Evolutionary conservation across 208 protist genomes (phyloP).

Genomic region (Leishmania aethiopica): DNA sequence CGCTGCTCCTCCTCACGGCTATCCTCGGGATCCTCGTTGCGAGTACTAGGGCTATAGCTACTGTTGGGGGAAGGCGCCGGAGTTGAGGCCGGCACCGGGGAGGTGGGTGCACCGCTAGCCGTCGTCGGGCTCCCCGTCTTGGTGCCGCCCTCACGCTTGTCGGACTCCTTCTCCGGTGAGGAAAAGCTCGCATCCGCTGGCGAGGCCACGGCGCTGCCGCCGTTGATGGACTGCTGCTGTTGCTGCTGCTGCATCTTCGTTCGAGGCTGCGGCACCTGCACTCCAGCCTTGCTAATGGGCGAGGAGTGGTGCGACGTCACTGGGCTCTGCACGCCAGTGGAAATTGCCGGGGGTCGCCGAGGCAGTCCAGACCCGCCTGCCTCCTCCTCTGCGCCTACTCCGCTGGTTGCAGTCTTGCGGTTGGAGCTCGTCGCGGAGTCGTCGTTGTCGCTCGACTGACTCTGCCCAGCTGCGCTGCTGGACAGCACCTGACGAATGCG

Average conservation of each 20-base stretch:
- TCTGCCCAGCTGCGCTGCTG: background rate
- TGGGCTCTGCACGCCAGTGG: constrained; percentile 9
- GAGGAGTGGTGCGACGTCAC: constrained; percentile 24
- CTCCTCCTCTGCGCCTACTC: background rate
- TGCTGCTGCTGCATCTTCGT: constrained; percentile 59
- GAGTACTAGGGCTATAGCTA: constrained; percentile 17
- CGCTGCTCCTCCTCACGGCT: constrained; percentile 35
- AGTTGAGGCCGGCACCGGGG: background rate
- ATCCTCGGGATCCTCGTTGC: constrained; percentile 28
- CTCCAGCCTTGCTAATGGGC: constrained; percentile 24
- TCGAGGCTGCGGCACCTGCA: constrained; percentile 71
- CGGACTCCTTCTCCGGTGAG: constrained; percentile 30
- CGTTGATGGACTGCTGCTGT: constrained; percentile 25
- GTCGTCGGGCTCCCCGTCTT: constrained; percentile 11
- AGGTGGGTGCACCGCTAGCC: background rate
- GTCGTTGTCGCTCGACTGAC: background rate
- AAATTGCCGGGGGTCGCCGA: constrained; percentile 12
- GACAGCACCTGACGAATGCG: constrained; percentile 26
- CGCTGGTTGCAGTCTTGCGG: background rate
- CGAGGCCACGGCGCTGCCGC: constrained; percentile 23
- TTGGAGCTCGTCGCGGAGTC: background rate
- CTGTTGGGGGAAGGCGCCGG: constrained; percentile 11
- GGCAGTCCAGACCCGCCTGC: background rate
- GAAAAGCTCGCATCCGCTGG: constrained; percentile 31
- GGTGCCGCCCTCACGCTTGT: constrained; percentile 17